Conservation (phyloP, 2,329 filamentous ascomycete species). For the Colletotrichum australisinense region DNA sequence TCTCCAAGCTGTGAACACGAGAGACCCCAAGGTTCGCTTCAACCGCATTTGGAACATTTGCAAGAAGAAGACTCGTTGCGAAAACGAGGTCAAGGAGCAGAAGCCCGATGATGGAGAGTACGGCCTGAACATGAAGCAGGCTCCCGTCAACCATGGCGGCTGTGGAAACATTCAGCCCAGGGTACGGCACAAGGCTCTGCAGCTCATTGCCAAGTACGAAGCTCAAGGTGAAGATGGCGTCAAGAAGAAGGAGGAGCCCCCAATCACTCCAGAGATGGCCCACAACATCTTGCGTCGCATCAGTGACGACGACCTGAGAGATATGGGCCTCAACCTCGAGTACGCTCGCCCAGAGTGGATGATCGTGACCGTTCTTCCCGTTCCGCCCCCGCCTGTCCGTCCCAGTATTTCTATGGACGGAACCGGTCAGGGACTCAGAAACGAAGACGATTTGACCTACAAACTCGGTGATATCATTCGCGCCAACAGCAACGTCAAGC, state of each 20-base stretch:
- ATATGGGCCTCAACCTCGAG: slow-evolving; percentile 93
- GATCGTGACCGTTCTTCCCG: slow-evolving; percentile 93
- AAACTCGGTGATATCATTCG: slow-evolving; percentile 99
- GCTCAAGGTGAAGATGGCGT: slow-evolving; percentile 81
- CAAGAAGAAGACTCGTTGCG: slow-evolving; percentile 88
- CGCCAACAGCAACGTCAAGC: slow-evolving; percentile 93
- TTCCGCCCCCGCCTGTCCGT: slow-evolving; percentile 93
- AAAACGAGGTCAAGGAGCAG: slow-evolving; percentile 78
- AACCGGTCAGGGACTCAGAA: slow-evolving; percentile 89
- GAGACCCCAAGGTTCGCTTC: slow-evolving; percentile 95
- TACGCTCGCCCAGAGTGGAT: slow-evolving; percentile 99
- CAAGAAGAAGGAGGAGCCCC: slow-evolving; percentile 78
- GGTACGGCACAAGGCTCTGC: slow-evolving; percentile 87
- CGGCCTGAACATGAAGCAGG: slow-evolving; percentile 69
- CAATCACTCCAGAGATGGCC: slow-evolving; percentile 86
- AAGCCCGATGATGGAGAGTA: slow-evolving; percentile 75
- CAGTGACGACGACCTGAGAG: slow-evolving; percentile 80
- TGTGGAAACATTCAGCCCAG: slow-evolving; percentile 93
- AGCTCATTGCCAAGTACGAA: slow-evolving; percentile 83
- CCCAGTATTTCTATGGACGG: slow-evolving; percentile 98
- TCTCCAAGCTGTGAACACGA: slow-evolving; percentile 80
- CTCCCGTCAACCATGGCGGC: slow-evolving; percentile 80
- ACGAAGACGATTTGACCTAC: slow-evolving; percentile 99
- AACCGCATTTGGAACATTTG: slow-evolving; percentile 92
- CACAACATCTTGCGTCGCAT: slow-evolving; percentile 90